Conservation (phyloP, 768 basidiomycete species). For the Trametes cubensis region DNA sequence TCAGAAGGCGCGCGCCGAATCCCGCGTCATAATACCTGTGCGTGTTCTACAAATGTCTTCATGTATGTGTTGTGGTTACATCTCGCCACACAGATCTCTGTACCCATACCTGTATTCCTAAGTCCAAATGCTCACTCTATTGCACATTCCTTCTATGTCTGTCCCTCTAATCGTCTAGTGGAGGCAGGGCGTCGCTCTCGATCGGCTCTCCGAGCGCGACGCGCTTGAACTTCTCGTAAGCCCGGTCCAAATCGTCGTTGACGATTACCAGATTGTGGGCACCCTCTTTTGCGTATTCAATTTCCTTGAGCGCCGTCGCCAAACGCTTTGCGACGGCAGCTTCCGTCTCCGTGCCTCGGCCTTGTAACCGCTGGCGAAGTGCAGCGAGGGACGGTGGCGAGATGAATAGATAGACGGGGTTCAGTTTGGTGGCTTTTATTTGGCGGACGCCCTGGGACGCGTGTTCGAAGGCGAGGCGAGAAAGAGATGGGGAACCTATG, state of each 20-base stretch:
- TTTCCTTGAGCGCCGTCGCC: constrained; percentile 74
- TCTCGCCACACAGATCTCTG: constrained; percentile 11
- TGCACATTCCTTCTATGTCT: not conserved
- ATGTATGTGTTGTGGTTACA: not conserved
- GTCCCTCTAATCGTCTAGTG: constrained; percentile 56
- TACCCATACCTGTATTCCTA: constrained; percentile 23
- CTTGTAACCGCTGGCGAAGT: constrained; percentile 69
- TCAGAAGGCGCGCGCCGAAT: constrained; percentile 1
- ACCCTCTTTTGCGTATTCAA: constrained; percentile 79
- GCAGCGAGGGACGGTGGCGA: constrained; percentile 80
- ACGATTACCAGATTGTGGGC: constrained; percentile 84
- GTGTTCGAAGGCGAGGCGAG: constrained; percentile 24
- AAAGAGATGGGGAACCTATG: constrained; percentile 3
- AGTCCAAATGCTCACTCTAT: not conserved
- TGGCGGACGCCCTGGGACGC: constrained; percentile 80
- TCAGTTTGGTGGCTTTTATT: constrained; percentile 79
- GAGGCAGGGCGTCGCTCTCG: constrained; percentile 66
- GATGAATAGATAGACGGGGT: constrained; percentile 90
- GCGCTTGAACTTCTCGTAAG: constrained; percentile 75
- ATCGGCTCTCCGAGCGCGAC: constrained; percentile 73
- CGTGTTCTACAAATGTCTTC: not conserved
- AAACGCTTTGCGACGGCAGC: constrained; percentile 74
- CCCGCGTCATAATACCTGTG: constrained; percentile 21
- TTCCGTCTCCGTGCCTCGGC: constrained; percentile 84
- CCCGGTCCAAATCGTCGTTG: constrained; percentile 86